Conservation (phyloP, 495 filamentous ascomycete genomes). For the Penicillium subrubescens region DNA sequence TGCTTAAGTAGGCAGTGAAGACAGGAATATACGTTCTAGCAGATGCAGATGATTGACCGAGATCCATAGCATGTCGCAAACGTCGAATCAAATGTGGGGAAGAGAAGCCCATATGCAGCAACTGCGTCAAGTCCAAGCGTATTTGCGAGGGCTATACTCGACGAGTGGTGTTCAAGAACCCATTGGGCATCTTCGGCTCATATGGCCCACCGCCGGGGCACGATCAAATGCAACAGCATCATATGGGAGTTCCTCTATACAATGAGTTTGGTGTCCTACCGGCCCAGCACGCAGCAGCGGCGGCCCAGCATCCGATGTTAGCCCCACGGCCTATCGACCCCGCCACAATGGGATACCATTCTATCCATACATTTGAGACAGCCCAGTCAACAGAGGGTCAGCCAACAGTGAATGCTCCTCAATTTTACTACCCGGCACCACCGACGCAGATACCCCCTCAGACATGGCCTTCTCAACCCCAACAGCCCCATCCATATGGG, state of each 20-base stretch:
- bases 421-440: constrained; percentile 27
- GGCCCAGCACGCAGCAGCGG: constrained; percentile 33
- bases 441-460: constrained; percentile 9
- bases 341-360: constrained; percentile 16
- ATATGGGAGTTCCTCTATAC: constrained; percentile 22
- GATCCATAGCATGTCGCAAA: constrained; percentile 76
- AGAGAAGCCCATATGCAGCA: constrained; percentile 84
- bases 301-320: constrained; percentile 37
- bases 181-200: constrained; percentile 61
- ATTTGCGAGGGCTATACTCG: constrained; percentile 95
- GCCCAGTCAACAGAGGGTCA: background rate
- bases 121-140: constrained; percentile 94
- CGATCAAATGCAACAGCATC: constrained; percentile 26
- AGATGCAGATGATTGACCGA: constrained; percentile 15
- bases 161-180: constrained; percentile 89
- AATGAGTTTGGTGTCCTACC: constrained; percentile 25
- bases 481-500: background rate
- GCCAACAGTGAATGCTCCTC: constrained; percentile 7
- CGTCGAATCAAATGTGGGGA: constrained; percentile 98
- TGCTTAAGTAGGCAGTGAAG: constrained; percentile 75
- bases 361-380: constrained; percentile 1
- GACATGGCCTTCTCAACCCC: constrained; percentile 12
- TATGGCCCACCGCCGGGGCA: constrained; percentile 32
- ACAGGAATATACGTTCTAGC: background rate
- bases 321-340: constrained; percentile 34